phyloP scores from a whole-genome alignment of 2,329 filamentous ascomycete species.

The Rhytidhysteron rufulum region DNA sequence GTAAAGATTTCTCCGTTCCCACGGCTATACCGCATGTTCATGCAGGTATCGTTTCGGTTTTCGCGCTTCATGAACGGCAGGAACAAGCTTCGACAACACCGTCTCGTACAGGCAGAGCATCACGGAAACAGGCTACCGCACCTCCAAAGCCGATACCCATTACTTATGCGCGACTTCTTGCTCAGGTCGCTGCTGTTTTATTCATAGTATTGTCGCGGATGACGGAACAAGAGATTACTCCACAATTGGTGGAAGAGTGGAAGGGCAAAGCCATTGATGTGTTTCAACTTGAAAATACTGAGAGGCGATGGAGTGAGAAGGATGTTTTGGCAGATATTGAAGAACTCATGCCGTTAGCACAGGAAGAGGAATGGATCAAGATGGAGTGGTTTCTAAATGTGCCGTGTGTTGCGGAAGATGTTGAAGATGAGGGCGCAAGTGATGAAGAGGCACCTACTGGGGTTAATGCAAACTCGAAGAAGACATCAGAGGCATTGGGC shows the following conservation, averaged over 20 bases:
- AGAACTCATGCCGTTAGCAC: constrained; percentile 27
- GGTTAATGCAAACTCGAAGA: constrained; percentile 17
- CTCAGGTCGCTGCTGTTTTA: constrained; percentile 58
- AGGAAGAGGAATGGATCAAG: constrained; percentile 44
- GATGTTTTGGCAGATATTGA: constrained; percentile 37
- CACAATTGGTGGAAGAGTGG: constrained; percentile 29
- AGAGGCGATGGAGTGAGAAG: constrained; percentile 44
- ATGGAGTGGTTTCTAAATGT: constrained; percentile 57
- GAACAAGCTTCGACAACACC: constrained; percentile 2
- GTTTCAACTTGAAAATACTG: constrained; percentile 46
- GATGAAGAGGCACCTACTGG: constrained; percentile 22
- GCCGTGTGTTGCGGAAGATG: constrained; percentile 24
- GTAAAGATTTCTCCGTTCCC: constrained; percentile 57
- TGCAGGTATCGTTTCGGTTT: constrained; percentile 63
- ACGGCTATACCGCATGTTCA: constrained; percentile 68
- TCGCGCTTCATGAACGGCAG: constrained; percentile 28
- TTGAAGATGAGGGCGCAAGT: constrained; percentile 19
- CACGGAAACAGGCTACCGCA: constrained; percentile 36
- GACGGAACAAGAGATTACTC: constrained; percentile 24
- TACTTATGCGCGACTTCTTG: constrained; percentile 21
- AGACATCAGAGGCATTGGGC: constrained; percentile 30
- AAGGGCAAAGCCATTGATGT: constrained; percentile 48
- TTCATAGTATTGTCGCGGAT: constrained; percentile 55
- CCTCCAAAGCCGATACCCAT: constrained; percentile 10
- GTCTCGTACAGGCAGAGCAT: constrained; percentile 43